phyloP scores from a whole-genome alignment of 192 early-diverging fungal species.

The Coemansia sp. region DNA sequence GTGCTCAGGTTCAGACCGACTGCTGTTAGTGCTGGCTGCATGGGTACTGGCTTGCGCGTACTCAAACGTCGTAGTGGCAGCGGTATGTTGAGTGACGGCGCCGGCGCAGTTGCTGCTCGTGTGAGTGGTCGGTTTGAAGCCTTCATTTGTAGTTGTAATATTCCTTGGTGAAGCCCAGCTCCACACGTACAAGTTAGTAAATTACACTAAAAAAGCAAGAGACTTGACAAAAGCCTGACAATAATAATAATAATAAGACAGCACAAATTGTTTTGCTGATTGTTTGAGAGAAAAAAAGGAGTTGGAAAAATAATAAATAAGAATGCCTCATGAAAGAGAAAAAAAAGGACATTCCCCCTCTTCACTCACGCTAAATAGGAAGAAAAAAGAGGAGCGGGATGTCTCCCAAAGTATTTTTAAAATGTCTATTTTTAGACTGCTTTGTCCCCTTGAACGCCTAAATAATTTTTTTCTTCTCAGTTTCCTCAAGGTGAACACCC shows the following conservation, averaged over 20 bases:
- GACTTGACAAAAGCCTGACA: background rate
- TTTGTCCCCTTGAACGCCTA: background rate
- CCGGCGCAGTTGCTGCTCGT: constrained; percentile 14
- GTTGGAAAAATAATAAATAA: background rate
- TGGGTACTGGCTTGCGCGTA: constrained; percentile 14
- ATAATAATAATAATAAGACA: background rate
- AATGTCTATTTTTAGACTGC: background rate
- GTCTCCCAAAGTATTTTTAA: background rate
- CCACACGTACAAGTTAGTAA: background rate
- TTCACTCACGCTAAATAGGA: background rate
- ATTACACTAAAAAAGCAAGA: background rate
- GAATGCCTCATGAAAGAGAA: background rate
- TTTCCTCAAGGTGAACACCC: background rate
- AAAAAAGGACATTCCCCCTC: background rate
- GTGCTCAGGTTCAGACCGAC: constrained; percentile 13
- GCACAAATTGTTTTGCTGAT: background rate
- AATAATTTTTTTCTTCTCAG: background rate
- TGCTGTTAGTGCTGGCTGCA: background rate
- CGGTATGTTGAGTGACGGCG: background rate
- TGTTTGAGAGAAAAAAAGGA: background rate
- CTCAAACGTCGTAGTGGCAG: constrained; percentile 9
- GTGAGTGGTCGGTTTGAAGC: constrained; percentile 8
- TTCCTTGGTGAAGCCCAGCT: background rate
- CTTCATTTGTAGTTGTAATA: background rate
- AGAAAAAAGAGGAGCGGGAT: background rate